Percentiles rank a stretch among this genome's conserved stretches.
Evolutionary conservation across 371 early-diverging fungal genomes (phyloP).

Genomic region (Thermomucor indicae-seudaticae): DNA sequence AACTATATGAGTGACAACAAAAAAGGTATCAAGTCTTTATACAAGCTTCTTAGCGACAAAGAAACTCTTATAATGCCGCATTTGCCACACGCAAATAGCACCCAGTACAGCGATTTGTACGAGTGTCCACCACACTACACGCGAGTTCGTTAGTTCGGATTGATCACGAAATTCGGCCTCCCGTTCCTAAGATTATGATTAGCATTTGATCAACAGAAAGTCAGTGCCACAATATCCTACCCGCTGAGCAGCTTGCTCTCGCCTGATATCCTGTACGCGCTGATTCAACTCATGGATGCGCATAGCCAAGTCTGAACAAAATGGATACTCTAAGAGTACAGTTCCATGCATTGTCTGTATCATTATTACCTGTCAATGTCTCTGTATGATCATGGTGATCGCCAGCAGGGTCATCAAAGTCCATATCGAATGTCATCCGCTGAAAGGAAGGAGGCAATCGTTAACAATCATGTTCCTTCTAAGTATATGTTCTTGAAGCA

Average conservation of each 20-base stretch:
- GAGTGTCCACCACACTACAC: slow-evolving; percentile 87
- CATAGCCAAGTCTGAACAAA: slow-evolving; percentile 54
- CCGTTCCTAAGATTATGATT: slow-evolving; percentile 52
- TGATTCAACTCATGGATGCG: slow-evolving; percentile 78
- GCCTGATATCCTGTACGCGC: slow-evolving; percentile 77
- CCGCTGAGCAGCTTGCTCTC: slow-evolving; percentile 88
- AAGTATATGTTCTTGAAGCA: not conserved
- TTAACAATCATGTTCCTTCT: not conserved
- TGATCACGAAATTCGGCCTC: slow-evolving; percentile 88
- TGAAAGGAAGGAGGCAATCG: slow-evolving; percentile 2
- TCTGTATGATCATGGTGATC: slow-evolving; percentile 57
- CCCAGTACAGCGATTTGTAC: slow-evolving; percentile 79
- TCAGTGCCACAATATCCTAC: slow-evolving; percentile 37
- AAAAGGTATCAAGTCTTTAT: slow-evolving; percentile 23
- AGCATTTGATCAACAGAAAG: not conserved
- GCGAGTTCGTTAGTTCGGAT: slow-evolving; percentile 78
- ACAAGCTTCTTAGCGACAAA: slow-evolving; percentile 94
- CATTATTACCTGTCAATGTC: slow-evolving; percentile 49
- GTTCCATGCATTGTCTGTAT: not conserved
- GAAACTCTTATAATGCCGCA: slow-evolving; percentile 87
- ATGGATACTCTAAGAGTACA: not conserved
- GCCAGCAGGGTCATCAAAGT: slow-evolving; percentile 67
- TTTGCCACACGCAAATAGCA: slow-evolving; percentile 87
- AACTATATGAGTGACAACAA: not conserved
- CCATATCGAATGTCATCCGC: slow-evolving; percentile 70